phyloP scores from a whole-genome alignment of 2,329 filamentous ascomycete species.

The Aspergillus clavatus region DNA sequence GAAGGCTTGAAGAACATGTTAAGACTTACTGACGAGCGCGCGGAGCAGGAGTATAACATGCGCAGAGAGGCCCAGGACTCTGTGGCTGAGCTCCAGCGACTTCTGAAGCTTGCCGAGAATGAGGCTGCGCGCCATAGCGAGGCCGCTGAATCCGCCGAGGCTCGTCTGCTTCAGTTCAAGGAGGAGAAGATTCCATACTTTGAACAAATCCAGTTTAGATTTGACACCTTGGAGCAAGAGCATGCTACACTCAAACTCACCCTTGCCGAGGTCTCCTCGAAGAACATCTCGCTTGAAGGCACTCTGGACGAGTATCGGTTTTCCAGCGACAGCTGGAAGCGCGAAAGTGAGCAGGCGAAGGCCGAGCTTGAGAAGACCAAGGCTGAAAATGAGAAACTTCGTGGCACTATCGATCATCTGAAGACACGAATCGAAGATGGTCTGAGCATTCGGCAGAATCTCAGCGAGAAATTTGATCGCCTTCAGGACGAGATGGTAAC shows the following conservation, averaged over 20 bases:
- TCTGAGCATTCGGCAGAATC: conserved; percentile 73
- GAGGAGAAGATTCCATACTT: conserved; percentile 67
- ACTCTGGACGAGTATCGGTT: conserved; percentile 61
- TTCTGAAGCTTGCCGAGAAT: conserved; percentile 62
- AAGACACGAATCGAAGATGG: conserved; percentile 80
- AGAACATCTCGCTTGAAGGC: conserved; percentile 57
- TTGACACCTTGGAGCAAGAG: conserved; percentile 64
- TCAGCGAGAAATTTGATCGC: conserved; percentile 76
- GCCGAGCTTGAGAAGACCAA: conserved; percentile 46
- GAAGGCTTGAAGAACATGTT: conserved; percentile 66
- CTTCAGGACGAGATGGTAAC: conserved; percentile 82
- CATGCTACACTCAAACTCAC: conserved; percentile 53
- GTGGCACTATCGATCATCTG: conserved; percentile 67
- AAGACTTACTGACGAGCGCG: conserved; percentile 57
- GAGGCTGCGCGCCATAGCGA: conserved; percentile 45
- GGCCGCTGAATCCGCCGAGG: conserved; percentile 59
- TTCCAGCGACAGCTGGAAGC: conserved; percentile 55
- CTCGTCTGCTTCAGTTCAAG: conserved; percentile 58
- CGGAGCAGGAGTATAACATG: conserved; percentile 59
- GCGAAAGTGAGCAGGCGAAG: conserved; percentile 53
- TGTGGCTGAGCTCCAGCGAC: conserved; percentile 65
- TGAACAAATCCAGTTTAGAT: conserved; percentile 59
- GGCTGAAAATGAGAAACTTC: conserved; percentile 66
- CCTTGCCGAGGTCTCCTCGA: conserved; percentile 50
- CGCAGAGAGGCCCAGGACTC: conserved; percentile 68